Evolutionary conservation across 2,329 filamentous ascomycete species (phyloP), one percentile per base, ranked within the genome.

Genomic region (Cryphonectria japonica): DNA sequence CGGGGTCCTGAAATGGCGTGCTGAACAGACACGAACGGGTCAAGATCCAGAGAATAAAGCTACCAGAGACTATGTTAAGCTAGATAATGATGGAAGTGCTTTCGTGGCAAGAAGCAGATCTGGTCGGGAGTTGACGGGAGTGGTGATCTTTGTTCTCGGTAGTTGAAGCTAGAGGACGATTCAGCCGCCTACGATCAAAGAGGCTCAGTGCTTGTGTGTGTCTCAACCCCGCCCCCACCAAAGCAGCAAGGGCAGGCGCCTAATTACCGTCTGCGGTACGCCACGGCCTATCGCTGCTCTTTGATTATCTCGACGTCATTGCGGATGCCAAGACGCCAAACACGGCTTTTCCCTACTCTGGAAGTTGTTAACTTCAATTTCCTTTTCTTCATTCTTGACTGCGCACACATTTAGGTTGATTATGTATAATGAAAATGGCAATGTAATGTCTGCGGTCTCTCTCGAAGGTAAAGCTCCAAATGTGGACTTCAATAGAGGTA

Each of bases 301-400:
- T n/a, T 46, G 61, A 64, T 64, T 64, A 50, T 46, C 61, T 29
- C 61, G 41, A 64, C 61, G 61, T 64, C 61, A 64, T 64, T 39
- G 39, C 37, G 11, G 34, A 6, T 41, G 61, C 61, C 37, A n/a
- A 41, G 39, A 11, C 29, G 34, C 60, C 54, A 32, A 59, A 9
- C 26, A 59, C 54, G 26, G 54, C 54, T 34, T 32, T 14, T 59
- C 29, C 59, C 19, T 60, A 16, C 22, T 61, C 16, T 50, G 46
- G 9, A n/a, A n/a, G 3, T 5, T n/a, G 39, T 61, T 19, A 37
- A 34, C 32, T 61, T 39, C 13, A 19, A 2, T 22, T n/a, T 19
- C 11, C 22, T 3, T 13, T n/a, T 16, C 29, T 13, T 54, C 11
- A 54, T n/a, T 3, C 50, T 54, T 1, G 16, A 14, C 14, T 43